Evolutionary conservation across 1,139 yeast genomes (phyloP), one percentile per base, ranked within the genome.

Genomic region (Sugiyamaella neomexicana): DNA sequence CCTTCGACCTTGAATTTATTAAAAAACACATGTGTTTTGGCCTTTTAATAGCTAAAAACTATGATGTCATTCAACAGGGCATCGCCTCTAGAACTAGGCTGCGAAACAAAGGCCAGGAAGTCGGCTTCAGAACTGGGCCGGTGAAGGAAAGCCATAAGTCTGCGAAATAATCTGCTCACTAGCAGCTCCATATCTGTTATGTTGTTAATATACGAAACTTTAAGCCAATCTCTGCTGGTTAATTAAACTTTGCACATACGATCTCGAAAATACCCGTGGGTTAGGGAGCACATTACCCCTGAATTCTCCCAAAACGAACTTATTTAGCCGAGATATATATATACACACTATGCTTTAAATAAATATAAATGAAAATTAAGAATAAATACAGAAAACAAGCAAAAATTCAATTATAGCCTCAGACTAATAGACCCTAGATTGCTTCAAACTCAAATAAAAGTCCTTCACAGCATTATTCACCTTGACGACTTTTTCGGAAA

Each of bases 401-500:
- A 20, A 20, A 3, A 5, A 20, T 20, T 20, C 25, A 20, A 20
- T 3, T 20, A 20, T 20, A 20, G 25, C 25, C 42, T 34, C 38
- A 34, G 17, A 16, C 17, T 10, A 39, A 2, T 39, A 20, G 25
- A 2, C 6, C 9, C 27, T 17, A 17, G 17, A 20, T 17, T 39
- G 15, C 15, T 53, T 47, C 52, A 84, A 67, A 1, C 71, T 63
- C n/a, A 72, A 62, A 68, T 90, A 90, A 65, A 89, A 91, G 23
- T 76, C 71, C 51, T 78, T 80, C 5, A 91, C 98, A 51, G 77
- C 80, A 1, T 75, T 77, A 52, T 89, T 81, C 0, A 88, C 89
- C 50, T 75, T 73, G 53, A 91, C 87, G 59, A 80, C 82, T 7
- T 71, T 68, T 7, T 83, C 82, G 52, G 80, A 76, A 67, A 90